Evolutionary conservation across 2,329 filamentous ascomycete species (phyloP).

Genomic region (Xylaria sp.): DNA sequence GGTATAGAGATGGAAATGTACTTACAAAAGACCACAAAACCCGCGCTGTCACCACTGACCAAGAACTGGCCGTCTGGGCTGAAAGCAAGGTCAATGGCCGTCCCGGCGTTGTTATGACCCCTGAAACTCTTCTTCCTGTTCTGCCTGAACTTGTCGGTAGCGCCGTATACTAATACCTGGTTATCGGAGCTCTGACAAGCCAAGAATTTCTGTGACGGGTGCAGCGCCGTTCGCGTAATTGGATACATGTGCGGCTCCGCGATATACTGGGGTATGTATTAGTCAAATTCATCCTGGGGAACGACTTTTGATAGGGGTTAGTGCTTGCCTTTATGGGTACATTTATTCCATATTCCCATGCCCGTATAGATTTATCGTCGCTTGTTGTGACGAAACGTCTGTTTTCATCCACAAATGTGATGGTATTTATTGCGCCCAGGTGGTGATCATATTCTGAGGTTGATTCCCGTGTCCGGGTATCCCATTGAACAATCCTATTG

Average conservation of each 20-base stretch:
- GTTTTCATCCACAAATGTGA: conserved; percentile 94
- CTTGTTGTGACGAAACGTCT: conserved; percentile 97
- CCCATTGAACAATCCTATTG: conserved; percentile 98
- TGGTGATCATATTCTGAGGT: conserved; percentile 99
- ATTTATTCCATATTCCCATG: conserved; percentile 98
- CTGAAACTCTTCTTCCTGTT: conserved; percentile 97
- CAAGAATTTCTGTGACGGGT: conserved; percentile 93
- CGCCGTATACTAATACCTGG: conserved; percentile 94
- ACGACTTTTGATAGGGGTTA: background rate
- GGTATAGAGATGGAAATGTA: background rate
- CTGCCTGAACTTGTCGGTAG: conserved; percentile 94
- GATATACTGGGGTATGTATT: conserved; percentile 71
- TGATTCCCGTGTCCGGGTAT: conserved; percentile 80
- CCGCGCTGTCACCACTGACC: conserved; percentile 84
- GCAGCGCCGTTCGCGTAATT: conserved; percentile 84
- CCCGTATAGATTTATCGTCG: conserved; percentile 94
- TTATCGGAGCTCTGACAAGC: conserved; percentile 95
- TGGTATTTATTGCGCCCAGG: conserved; percentile 95
- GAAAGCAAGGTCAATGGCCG: conserved; percentile 88
- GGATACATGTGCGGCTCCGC: conserved; percentile 98
- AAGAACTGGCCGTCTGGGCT: conserved; percentile 94
- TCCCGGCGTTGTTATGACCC: conserved; percentile 95
- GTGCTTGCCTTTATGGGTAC: conserved; percentile 78
- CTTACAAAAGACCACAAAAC: conserved; percentile 85
- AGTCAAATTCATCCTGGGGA: background rate